Evolutionary conservation across 345 rosid genomes (phyloP).

Genomic region (Durio zibethinus): DNA sequence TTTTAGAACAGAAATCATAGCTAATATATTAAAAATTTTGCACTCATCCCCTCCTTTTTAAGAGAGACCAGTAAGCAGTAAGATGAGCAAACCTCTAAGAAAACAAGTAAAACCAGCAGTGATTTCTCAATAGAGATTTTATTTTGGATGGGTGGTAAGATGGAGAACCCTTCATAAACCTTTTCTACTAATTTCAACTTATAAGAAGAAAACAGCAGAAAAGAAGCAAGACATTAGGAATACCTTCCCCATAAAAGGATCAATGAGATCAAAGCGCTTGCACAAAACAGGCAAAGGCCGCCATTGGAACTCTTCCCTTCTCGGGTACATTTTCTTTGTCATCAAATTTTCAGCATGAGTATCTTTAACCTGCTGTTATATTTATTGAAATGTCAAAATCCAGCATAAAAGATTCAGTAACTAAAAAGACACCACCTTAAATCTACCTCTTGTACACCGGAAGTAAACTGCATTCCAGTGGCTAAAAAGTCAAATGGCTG

Average conservation of each 20-base stretch:
- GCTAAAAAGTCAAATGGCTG: conserved; percentile 48
- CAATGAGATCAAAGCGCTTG: conserved; percentile 96
- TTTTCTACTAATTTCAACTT: neutral
- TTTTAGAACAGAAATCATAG: conserved; percentile 2
- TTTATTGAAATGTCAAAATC: conserved; percentile 19
- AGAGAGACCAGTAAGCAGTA: neutral
- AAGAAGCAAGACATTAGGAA: neutral
- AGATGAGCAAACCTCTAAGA: neutral
- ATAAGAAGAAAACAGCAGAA: conserved; percentile 12
- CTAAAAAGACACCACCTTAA: conserved; percentile 9
- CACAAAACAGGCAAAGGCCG: conserved; percentile 83
- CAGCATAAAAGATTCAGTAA: conserved; percentile 16
- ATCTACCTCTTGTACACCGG: conserved; percentile 73
- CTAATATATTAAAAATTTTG: neutral
- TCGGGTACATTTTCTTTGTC: conserved; percentile 52
- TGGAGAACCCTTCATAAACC: neutral
- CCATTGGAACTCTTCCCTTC: conserved; percentile 91
- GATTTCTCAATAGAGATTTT: neutral
- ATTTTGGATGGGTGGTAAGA: neutral
- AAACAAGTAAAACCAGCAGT: neutral
- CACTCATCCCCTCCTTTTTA: neutral
- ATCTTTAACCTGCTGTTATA: conserved; percentile 52
- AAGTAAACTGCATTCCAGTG: conserved; percentile 64
- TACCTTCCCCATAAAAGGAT: conserved; percentile 97
- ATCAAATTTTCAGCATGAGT: conserved; percentile 44